Evolutionary conservation across 129 eudicot species (phyloP).

Genomic region (Scalesia atractyloides): DNA sequence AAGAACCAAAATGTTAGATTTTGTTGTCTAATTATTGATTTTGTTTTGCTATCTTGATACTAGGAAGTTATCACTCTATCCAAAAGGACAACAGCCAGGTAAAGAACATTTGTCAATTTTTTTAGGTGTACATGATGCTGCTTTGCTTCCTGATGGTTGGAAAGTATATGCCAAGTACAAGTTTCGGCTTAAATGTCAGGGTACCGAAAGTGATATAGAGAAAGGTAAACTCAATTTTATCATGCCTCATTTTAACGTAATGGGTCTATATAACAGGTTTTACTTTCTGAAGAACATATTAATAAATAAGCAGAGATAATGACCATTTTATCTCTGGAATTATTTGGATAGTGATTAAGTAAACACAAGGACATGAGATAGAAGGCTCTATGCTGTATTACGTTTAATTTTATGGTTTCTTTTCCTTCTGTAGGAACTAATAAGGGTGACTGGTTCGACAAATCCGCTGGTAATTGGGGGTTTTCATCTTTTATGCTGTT

Average conservation of each 20-base stretch:
- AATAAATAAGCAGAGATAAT: no score
- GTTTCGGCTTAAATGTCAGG: slow-evolving; percentile 9
- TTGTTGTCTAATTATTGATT: neutral
- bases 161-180: slow-evolving; percentile 11
- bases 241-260: no score
- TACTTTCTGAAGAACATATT: neutral
- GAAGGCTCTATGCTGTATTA: no score
- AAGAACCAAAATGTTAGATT: no score
- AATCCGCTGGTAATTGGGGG: neutral
- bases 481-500: neutral
- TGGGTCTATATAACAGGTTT: no score
- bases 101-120: neutral
- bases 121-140: slow-evolving; percentile 14
- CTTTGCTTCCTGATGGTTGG: slow-evolving; percentile 5
- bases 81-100: neutral
- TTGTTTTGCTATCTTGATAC: neutral
- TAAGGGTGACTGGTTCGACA: neutral
- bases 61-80: slow-evolving; percentile 24
- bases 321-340: no score
- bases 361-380: no score
- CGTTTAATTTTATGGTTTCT: no score
- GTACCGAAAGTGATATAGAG: neutral
- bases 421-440: neutral
- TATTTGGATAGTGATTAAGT: no score
- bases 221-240: neutral